Percentiles rank a stretch among this genome's conserved stretches.
These are phyloP conservation scores for Sclerotinia borealis DNA, from an alignment of 2,329 filamentous ascomycete genomes.

Conservation along the genomic window DNA sequence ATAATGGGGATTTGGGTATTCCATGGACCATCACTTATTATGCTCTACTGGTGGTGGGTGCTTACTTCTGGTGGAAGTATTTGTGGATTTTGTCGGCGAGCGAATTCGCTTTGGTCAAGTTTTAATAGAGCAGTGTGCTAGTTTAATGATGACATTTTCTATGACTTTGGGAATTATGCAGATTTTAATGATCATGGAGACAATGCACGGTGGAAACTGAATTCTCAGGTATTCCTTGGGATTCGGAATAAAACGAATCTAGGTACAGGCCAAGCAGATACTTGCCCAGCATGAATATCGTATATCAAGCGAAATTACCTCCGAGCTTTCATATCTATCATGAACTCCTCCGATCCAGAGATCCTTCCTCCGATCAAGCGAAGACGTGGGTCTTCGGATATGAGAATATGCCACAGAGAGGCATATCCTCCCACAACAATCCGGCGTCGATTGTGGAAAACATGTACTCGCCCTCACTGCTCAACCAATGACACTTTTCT, in stretches of 20 bases:
- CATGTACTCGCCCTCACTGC: background rate
- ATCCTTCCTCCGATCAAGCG: background rate
- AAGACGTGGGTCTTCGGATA: background rate
- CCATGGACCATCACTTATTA: slow-evolving; percentile 78
- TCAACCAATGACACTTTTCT: background rate
- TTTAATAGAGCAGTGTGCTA: slow-evolving; percentile 14
- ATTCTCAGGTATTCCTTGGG: background rate
- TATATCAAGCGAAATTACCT: slow-evolving; percentile 5
- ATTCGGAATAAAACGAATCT: background rate
- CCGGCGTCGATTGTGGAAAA: background rate
- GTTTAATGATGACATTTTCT: background rate
- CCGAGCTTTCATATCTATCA: background rate
- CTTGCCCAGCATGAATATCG: background rate
- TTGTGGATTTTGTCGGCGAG: slow-evolving; percentile 70
- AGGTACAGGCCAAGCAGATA: background rate
- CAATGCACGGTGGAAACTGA: background rate
- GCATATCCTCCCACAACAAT: background rate
- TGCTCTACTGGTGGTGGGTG: slow-evolving; percentile 63
- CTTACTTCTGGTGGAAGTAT: slow-evolving; percentile 61
- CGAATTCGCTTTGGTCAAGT: slow-evolving; percentile 40
- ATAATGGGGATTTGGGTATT: slow-evolving; percentile 35
- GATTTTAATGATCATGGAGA: background rate
- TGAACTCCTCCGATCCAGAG: background rate
- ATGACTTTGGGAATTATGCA: background rate
- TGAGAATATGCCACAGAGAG: background rate